These are phyloP conservation scores for Saturnispora silvae DNA, from an alignment of 805 yeast species.

Conservation along the genomic window DNA sequence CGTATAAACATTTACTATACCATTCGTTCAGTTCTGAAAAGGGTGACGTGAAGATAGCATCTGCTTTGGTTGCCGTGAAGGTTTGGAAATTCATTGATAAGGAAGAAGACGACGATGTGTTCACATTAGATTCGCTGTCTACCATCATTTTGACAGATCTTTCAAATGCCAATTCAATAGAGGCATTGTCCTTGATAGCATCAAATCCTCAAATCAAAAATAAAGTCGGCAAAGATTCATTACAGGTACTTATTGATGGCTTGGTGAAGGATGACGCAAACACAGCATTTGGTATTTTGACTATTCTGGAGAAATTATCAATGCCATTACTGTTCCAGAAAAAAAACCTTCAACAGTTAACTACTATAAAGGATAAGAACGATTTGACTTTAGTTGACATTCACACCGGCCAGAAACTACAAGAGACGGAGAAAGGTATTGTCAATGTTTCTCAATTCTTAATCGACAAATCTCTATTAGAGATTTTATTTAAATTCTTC, in stretches of 20 bases:
- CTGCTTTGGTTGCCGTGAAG: constrained; percentile 29
- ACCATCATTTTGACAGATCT: constrained; percentile 23
- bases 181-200: constrained; percentile 28
- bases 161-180: constrained; percentile 16
- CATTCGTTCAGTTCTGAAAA: constrained; percentile 21
- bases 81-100: constrained; percentile 42
- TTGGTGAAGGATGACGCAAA: constrained; percentile 7
- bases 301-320: constrained; percentile 32
- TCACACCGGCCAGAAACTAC: constrained; percentile 17
- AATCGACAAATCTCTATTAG: background rate
- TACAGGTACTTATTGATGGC: constrained; percentile 17
- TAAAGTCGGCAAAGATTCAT: constrained; percentile 26
- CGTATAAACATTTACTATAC: constrained; percentile 33
- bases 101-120: constrained; percentile 22
- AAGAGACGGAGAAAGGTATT: constrained; percentile 8
- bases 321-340: constrained; percentile 22
- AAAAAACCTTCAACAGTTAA: constrained; percentile 25
- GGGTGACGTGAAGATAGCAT: constrained; percentile 18
- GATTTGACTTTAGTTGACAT: constrained; percentile 19
- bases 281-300: constrained; percentile 29
- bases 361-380: constrained; percentile 30
- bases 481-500: background rate
- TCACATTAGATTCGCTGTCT: constrained; percentile 27
- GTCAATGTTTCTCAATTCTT: constrained; percentile 15
- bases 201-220: constrained; percentile 27